Evolutionary conservation across 108 stramenopile species (phyloP).

Genomic region (Cyclostephanos invisitatus): DNA sequence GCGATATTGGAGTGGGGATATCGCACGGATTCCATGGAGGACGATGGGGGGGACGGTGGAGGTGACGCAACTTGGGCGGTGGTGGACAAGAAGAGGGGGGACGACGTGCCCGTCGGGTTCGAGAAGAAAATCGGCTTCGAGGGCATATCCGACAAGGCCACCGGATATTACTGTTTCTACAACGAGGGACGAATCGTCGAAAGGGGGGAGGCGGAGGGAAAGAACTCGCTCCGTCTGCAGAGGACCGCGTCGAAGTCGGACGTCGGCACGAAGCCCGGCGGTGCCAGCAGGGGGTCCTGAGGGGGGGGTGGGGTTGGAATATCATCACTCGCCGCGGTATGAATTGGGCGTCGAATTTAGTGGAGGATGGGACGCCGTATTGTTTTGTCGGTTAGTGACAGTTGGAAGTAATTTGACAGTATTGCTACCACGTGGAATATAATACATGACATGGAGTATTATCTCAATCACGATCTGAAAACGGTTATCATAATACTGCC

Average conservation of each 20-base stretch:
- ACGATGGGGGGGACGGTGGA: constrained; percentile 7
- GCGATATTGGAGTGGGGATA: constrained; percentile 73
- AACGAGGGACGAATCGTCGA: constrained; percentile 60
- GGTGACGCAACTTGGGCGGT: constrained; percentile 52
- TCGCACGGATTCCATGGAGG: neutral
- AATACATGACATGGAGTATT: no score
- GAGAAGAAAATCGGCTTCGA: constrained; percentile 87
- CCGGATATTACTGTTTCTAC: constrained; percentile 76
- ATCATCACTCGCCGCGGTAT: no score
- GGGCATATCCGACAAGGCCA: constrained; percentile 65
- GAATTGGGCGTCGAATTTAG: no score
- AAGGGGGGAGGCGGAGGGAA: constrained; percentile 24
- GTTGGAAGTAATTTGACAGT: no score
- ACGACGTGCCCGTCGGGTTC: constrained; percentile 51
- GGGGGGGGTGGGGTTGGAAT: no score
- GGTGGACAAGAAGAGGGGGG: constrained; percentile 58
- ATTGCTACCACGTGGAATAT: no score
- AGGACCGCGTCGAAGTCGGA: neutral
- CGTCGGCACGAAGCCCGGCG: neutral
- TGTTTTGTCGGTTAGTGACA: no score
- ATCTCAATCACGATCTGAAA: no score
- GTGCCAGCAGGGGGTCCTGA: neutral
- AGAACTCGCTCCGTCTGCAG: neutral
- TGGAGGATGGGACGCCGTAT: no score
- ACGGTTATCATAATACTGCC: no score